Conservation (phyloP, 352 stramenopile species). For the Plasmopara halstedii region DNA sequence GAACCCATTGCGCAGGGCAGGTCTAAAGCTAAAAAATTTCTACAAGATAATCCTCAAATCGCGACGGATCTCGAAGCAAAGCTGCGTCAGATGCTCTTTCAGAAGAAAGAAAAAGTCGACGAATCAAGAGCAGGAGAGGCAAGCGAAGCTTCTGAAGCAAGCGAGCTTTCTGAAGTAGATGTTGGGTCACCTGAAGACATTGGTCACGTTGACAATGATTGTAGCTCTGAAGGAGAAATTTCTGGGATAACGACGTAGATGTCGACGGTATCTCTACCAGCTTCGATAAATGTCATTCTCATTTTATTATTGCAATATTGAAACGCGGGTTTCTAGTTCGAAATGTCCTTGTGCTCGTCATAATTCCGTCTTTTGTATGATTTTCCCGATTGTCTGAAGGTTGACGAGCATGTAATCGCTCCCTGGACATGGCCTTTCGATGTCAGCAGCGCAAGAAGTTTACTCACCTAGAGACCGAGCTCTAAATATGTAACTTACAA, state of each 20-base stretch:
- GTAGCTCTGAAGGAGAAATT: constrained; percentile 6
- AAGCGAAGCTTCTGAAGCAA: constrained; percentile 3
- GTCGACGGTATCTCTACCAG: no score
- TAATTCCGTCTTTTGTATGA: constrained; percentile 26
- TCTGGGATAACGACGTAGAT: not conserved
- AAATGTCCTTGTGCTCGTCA: constrained; percentile 9
- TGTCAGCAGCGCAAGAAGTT: constrained; percentile 13
- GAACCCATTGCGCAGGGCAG: constrained; percentile 81
- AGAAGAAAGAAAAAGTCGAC: constrained; percentile 12
- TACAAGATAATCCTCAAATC: constrained; percentile 69
- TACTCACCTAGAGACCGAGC: constrained; percentile 27
- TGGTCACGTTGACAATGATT: constrained; percentile 3
- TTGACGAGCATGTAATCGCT: constrained; percentile 19
- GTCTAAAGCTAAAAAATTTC: constrained; percentile 73
- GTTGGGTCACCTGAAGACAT: not conserved
- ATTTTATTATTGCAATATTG: constrained; percentile 17
- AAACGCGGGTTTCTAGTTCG: constrained; percentile 12
- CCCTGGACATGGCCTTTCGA: constrained; percentile 8
- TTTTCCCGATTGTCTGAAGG: constrained; percentile 27
- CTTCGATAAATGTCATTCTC: constrained; percentile 1
- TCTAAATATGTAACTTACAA: constrained; percentile 48
- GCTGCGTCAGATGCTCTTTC: constrained; percentile 58
- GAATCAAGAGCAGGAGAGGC: constrained; percentile 3
- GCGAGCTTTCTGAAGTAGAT: not conserved
- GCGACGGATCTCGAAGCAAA: constrained; percentile 64